Evolutionary conservation across 1,284 basidiomycete species (phyloP), one percentile per base, ranked within the genome.

Genomic region (Fereydounia khargensis): DNA sequence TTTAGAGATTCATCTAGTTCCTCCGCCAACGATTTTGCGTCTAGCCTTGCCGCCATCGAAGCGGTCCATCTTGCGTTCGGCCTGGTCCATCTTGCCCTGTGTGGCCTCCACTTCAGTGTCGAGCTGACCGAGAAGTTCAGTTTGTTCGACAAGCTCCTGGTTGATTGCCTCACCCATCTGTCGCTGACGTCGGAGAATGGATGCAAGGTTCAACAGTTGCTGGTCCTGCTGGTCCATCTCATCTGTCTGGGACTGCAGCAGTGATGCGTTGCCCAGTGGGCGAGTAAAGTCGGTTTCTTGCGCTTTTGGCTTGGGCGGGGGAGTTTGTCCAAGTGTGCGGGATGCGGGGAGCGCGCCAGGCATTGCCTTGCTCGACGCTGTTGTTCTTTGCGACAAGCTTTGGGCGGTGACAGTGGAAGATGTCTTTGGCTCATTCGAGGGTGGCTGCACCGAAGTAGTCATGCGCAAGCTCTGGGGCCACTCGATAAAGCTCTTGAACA

Each of bases 151-250:
- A 48, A 98, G 84, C 79, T 98, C 94, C 42, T 82, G 81, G 47
- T 83, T 82, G 57, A 98, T 97, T 14, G 91, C 89, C 56, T 88
- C 80, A 9, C 92, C 94, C 35, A 97, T 82, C 43, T 87, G 84
- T 61, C 85, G 82, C 78, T 97, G 92, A 31, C 89, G 81, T 55
- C 84, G 83, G n/a, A 98, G 79, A 48, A 95, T 85, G 0, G 87
- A 82, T 0, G 87, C 85, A 28, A 98, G 79, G 57, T 86, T 83
- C 10, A 85, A 80, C 20, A 95, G 81, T 68, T 92, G 87, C 22
- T 80, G 71, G 69, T 97, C 92, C 76, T 98, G 94, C 48, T 85
- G 80, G 35, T 85, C 82, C 75, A 97, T 86, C 76, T 88, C 85
- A 18, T 80, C 79, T 61, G 86, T 81, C 74, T 97, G 92, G 43